Base-by-base conservation (phyloP, 2,329 filamentous ascomycete genomes). In the Pestalotiopsis fici region DNA sequence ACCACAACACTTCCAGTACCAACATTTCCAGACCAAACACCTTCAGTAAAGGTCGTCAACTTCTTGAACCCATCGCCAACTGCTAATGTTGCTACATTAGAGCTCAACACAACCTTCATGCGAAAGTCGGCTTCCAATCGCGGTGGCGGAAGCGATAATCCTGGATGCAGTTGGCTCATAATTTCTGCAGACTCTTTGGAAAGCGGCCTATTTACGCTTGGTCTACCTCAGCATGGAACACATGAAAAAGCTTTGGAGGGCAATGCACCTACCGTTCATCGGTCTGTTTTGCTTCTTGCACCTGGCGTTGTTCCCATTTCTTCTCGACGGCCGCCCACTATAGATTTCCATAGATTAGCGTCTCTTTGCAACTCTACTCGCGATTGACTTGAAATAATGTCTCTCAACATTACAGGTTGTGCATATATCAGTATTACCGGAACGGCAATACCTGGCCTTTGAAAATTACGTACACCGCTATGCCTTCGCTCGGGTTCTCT, bases 1-100 rank as follows among this genome's bases (percentile, higher is more conserved):
- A 76, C 75, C 3, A 74, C 56, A 7, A 77, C 73, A 1, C 66
- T 56, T 23, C 76, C 76, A 9, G 68, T 66, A 4, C 75, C 76
- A n/a, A 77, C 66, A 31, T 62, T 66, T 3, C 76, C 76, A 2
- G 74, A 74, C 73, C 74, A 77, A 28, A 66, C 69, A 9, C 76
- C 76, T 2, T 72, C 73, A 9, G 69, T 69, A 37, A 75, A 70
- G 7, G 74, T 77, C 15, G 72, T 74, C 70, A 68, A 73, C 27
- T 74, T 73, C 64, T 75, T 77, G 65, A 71, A 73, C 21, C 69
- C 70, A 35, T 71, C 73, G 3, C 69, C 67, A 3, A 70, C 67
- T 1, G 74, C 72, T 56, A 77, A 64, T 9, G 73, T 73, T 23
- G 74, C 76, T 37, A 71, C 73, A 43, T 74, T 71, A 1, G 74